Evolutionary conservation across 768 basidiomycete species (phyloP).

Genomic region (Lentinus brumalis): DNA sequence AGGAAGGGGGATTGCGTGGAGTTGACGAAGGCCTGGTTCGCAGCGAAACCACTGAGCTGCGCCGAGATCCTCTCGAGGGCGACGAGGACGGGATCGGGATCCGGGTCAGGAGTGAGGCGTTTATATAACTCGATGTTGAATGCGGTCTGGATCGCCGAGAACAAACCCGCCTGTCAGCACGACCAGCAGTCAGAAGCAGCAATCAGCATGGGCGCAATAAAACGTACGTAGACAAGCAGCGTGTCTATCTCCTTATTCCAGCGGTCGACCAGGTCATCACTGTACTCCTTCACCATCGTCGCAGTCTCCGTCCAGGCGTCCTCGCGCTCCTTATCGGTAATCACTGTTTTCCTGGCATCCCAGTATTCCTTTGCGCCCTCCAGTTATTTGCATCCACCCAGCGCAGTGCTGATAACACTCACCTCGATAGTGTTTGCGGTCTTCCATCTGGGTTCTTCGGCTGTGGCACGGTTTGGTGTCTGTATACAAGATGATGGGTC

Average conservation of each 20-base stretch:
- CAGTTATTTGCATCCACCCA: no score
- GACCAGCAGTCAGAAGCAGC: no score
- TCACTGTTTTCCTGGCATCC: no score
- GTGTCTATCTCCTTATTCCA: conserved; percentile 3
- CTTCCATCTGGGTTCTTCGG: no score
- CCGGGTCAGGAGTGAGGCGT: not conserved
- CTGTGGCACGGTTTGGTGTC: no score
- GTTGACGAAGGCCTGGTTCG: not conserved
- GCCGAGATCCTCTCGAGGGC: not conserved
- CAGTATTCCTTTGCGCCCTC: no score
- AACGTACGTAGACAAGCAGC: not conserved
- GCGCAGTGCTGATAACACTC: no score
- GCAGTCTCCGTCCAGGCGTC: not conserved
- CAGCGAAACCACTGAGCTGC: conserved; percentile 1
- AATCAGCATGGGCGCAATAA: no score
- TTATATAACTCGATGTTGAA: conserved; percentile 8
- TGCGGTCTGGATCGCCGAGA: conserved; percentile 2
- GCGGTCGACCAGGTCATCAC: not conserved
- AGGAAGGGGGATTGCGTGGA: not conserved
- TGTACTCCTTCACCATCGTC: not conserved
- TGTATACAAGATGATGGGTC: no score
- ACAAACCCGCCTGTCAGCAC: not conserved
- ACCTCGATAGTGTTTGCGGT: no score
- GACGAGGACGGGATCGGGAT: not conserved
- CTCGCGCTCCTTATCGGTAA: not conserved